Conservation (phyloP, 495 filamentous ascomycete genomes). For the Immersiella caudata region DNA sequence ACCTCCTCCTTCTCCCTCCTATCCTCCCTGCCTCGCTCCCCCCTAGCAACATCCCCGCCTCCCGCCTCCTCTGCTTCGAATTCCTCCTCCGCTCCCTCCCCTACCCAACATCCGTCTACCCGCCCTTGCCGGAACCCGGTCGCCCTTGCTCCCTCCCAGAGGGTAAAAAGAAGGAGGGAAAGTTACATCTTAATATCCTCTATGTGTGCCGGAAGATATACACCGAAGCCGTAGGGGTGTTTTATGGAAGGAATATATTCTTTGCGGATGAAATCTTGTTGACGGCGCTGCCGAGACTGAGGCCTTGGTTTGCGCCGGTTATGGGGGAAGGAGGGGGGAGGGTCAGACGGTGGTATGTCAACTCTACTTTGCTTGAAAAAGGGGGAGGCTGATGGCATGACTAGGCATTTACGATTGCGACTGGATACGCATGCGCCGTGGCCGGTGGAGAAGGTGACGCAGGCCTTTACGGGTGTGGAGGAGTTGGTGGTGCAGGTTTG, state of each 20-base stretch:
- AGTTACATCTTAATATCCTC: constrained; percentile 44
- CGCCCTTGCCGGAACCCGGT: constrained; percentile 11
- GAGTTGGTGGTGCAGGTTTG: constrained; percentile 52
- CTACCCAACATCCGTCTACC: background rate
- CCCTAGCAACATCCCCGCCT: background rate
- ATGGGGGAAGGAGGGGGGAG: background rate
- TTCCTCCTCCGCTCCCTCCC: background rate
- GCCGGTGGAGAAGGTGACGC: background rate
- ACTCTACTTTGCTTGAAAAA: background rate
- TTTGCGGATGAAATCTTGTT: constrained; percentile 44
- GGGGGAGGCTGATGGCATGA: background rate
- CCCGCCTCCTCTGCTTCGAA: background rate
- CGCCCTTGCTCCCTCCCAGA: constrained; percentile 13
- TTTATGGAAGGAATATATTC: constrained; percentile 57
- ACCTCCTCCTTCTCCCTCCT: constrained; percentile 43
- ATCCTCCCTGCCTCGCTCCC: background rate
- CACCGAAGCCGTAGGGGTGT: constrained; percentile 47
- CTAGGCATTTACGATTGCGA: background rate
- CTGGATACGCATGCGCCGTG: background rate
- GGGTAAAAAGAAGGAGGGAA: constrained; percentile 19
- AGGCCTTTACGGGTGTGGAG: background rate
- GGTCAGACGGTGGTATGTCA: background rate
- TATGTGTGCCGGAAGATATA: constrained; percentile 42
- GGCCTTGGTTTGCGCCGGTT: background rate
- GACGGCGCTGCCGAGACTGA: background rate